Conservation (phyloP, 2,329 filamentous ascomycete species). For the Aspergillus vadensis region DNA sequence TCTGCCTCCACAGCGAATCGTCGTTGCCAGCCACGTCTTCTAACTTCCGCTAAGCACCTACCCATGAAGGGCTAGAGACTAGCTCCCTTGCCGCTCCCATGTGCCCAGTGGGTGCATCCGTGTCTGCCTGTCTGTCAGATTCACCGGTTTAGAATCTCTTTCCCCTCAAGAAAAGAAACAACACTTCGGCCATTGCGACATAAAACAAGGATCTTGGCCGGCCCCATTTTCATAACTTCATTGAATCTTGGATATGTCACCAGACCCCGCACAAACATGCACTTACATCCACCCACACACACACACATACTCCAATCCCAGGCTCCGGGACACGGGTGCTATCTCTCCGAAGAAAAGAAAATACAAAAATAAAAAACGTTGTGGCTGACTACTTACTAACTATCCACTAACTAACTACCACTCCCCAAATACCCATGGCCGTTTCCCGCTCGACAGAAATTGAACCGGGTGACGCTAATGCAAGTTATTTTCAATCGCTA, state of each 20-base stretch:
- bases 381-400: not conserved
- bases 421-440: not conserved
- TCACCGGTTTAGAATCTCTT: not conserved
- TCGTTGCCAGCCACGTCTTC: slow-evolving; percentile 4
- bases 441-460: slow-evolving; percentile 5
- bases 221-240: not conserved
- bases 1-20: slow-evolving; percentile 14
- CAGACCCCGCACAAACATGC: slow-evolving; percentile 17
- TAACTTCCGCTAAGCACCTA: slow-evolving; percentile 13
- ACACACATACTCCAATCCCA: slow-evolving; percentile 1
- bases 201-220: slow-evolving; percentile 12
- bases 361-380: not conserved
- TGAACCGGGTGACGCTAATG: slow-evolving; percentile 39
- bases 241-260: slow-evolving; percentile 14
- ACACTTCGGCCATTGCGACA: not conserved
- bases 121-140: slow-evolving; percentile 10
- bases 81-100: slow-evolving; percentile 17
- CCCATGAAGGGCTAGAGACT: slow-evolving; percentile 10
- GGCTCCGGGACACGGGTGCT: slow-evolving; percentile 16
- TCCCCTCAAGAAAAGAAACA: not conserved
- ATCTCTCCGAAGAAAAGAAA: slow-evolving; percentile 3
- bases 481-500: slow-evolving; percentile 36
- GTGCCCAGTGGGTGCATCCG: slow-evolving; percentile 13
- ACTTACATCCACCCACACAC: no score
- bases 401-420: not conserved